Conservation (phyloP, 495 filamentous ascomycete genomes). For the Letharia columbiana region DNA sequence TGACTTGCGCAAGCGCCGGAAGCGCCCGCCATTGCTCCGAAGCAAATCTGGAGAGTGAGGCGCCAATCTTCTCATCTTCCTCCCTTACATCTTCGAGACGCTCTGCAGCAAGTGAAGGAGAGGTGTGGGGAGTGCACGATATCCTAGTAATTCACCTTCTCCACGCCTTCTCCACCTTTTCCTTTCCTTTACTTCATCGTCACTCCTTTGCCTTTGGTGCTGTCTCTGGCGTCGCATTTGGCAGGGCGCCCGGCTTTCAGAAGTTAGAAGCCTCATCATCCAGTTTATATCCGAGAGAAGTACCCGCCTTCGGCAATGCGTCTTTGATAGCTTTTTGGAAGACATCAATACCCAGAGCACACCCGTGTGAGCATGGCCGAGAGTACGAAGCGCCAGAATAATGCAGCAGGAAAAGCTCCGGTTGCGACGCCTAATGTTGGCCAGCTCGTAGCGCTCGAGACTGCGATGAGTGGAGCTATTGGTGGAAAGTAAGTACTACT, state of each 20-base stretch:
- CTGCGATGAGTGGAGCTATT: slow-evolving; percentile 42
- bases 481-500: slow-evolving; percentile 41
- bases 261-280: background rate
- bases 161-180: slow-evolving; percentile 1
- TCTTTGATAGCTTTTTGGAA: slow-evolving; percentile 6
- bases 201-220: slow-evolving; percentile 20
- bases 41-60: background rate
- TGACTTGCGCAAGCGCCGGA: slow-evolving; percentile 11
- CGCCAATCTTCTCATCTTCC: background rate
- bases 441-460: slow-evolving; percentile 35
- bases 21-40: slow-evolving; percentile 4
- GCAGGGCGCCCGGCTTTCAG: background rate
- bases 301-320: slow-evolving; percentile 11
- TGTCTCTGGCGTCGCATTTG: slow-evolving; percentile 2
- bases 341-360: slow-evolving; percentile 21
- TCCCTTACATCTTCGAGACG: background rate
- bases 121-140: slow-evolving; percentile 14
- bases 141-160: background rate
- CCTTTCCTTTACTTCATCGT: slow-evolving; percentile 21
- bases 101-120: slow-evolving; percentile 14
- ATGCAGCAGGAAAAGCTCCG: slow-evolving; percentile 35
- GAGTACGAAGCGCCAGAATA: slow-evolving; percentile 38
- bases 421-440: slow-evolving; percentile 20
- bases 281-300: background rate
- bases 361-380: slow-evolving; percentile 30